phyloP scores from a whole-genome alignment of 371 early-diverging fungal species.

The Mucor velutinosus region DNA sequence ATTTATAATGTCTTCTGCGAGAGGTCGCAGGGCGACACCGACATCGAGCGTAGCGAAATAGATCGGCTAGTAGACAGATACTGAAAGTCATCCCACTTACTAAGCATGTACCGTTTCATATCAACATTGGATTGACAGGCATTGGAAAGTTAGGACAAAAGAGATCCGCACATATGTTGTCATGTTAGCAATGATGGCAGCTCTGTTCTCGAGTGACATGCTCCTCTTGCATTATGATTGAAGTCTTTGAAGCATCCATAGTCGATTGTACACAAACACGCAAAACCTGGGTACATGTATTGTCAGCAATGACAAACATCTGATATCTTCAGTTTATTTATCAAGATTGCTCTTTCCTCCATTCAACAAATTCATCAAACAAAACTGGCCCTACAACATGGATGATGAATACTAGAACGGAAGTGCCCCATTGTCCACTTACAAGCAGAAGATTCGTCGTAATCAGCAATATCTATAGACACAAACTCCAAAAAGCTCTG shows the following conservation, averaged over 20 bases:
- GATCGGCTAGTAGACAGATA: too few species aligned
- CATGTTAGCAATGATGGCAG: too few species aligned
- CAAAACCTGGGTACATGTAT: neutral
- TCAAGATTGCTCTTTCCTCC: constrained; percentile 38
- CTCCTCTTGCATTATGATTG: too few species aligned
- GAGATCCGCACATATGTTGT: neutral
- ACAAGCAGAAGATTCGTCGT: constrained; percentile 77
- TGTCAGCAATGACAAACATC: neutral
- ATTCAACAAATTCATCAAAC: constrained; percentile 70
- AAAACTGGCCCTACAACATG: constrained; percentile 61
- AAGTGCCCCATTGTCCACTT: constrained; percentile 22
- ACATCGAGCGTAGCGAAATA: too few species aligned
- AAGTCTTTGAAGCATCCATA: neutral
- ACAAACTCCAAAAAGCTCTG: constrained; percentile 70
- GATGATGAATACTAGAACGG: neutral
- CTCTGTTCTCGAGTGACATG: neutral
- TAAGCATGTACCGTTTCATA: too few species aligned
- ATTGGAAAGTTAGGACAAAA: too few species aligned
- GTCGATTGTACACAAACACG: too few species aligned
- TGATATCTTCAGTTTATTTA: neutral
- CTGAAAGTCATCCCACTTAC: too few species aligned
- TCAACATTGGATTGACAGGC: neutral
- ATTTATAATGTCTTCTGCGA: too few species aligned
- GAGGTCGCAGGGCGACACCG: too few species aligned
- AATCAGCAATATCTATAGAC: constrained; percentile 53